Percentiles rank a stretch among this genome's conserved stretches.
Evolutionary conservation across 1,139 yeast genomes (phyloP).

Genomic region (Scheffersomyces cryptocercus): DNA sequence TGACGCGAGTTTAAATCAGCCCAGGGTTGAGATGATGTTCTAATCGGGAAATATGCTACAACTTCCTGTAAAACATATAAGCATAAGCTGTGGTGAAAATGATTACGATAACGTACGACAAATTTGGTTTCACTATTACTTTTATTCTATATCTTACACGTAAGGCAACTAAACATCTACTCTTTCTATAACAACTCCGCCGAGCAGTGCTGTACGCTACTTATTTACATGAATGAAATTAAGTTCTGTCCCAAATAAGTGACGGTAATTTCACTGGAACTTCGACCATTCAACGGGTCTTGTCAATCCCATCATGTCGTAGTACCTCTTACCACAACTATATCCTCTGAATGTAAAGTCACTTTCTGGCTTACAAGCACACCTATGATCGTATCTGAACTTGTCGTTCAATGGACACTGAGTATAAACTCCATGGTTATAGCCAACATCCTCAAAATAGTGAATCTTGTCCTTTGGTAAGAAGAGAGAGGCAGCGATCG

Average conservation of each 20-base stretch:
- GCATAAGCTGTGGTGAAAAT: no score
- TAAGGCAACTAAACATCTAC: neutral
- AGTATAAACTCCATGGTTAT: conserved; percentile 66
- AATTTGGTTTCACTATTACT: no score
- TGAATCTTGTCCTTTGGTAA: conserved; percentile 67
- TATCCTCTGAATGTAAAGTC: conserved; percentile 59
- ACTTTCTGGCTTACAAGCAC: conserved; percentile 49
- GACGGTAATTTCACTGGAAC: conserved; percentile 3
- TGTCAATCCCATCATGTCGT: conserved; percentile 42
- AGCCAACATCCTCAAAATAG: conserved; percentile 81
- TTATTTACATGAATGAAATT: no score
- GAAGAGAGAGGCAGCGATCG: conserved; percentile 77
- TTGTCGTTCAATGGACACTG: conserved; percentile 56
- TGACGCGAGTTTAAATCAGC: no score
- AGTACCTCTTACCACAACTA: conserved; percentile 54
- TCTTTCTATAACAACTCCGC: conserved; percentile 1
- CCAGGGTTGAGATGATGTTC: no score
- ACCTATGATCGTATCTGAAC: conserved; percentile 45
- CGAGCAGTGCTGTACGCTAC: neutral
- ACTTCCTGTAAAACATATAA: no score
- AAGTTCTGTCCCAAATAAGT: neutral
- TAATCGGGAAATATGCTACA: no score
- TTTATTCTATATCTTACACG: no score
- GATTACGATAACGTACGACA: no score
- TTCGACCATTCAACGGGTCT: conserved; percentile 46